These are phyloP conservation scores for Rhexocercosporidium sp. DNA, from an alignment of 2,329 filamentous ascomycete species.

Conservation along the genomic window DNA sequence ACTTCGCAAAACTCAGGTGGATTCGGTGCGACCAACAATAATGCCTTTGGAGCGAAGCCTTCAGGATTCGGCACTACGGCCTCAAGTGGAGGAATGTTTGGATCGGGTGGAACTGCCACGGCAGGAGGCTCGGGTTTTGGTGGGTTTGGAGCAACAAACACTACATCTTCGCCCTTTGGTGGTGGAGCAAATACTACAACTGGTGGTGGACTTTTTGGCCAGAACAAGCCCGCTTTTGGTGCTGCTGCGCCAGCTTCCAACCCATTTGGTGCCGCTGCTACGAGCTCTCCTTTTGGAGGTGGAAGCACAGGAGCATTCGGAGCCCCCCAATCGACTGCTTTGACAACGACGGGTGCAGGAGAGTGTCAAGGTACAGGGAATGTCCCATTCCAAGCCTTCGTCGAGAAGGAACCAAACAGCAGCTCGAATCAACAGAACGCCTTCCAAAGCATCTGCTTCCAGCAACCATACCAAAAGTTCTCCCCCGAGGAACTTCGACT, in stretches of 20 bases:
- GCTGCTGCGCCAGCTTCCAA: constrained; percentile 34
- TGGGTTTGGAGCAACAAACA: constrained; percentile 50
- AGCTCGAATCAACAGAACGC: constrained; percentile 60
- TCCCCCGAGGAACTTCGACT: constrained; percentile 85
- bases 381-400: constrained; percentile 69
- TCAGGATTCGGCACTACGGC: constrained; percentile 53
- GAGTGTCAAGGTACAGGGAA: constrained; percentile 73
- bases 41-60: constrained; percentile 45
- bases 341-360: constrained; percentile 52
- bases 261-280: constrained; percentile 43
- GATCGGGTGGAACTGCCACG: constrained; percentile 49
- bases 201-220: constrained; percentile 40
- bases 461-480: constrained; percentile 84
- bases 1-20: constrained; percentile 33
- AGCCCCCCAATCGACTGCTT: constrained; percentile 50
- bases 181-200: constrained; percentile 35
- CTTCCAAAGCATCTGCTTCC: constrained; percentile 81
- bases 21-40: constrained; percentile 51
- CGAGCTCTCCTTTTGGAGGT: constrained; percentile 38
- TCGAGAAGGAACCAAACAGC: constrained; percentile 74
- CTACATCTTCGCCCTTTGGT: constrained; percentile 39
- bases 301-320: constrained; percentile 46
- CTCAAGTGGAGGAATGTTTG: constrained; percentile 55
- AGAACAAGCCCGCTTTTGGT: constrained; percentile 40
- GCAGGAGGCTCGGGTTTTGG: constrained; percentile 44